A percentile compares a stretch with the other conserved stretches of the same genome.
phyloP scores from a whole-genome alignment of 2,329 filamentous ascomycete species.

The Whalleya microplaca region DNA sequence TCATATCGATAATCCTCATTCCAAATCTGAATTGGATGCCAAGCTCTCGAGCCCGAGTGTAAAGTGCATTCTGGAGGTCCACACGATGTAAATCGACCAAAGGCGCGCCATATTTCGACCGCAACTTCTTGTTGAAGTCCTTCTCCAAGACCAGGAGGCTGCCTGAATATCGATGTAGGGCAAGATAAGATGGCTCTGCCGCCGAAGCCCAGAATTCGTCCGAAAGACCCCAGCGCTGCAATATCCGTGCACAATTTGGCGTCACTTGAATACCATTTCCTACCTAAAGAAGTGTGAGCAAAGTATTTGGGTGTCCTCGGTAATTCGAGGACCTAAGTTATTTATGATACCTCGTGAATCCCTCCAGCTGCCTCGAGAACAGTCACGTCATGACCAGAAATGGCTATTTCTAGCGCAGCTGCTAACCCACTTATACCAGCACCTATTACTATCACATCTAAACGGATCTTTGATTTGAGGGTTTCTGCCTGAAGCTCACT shows the following conservation, averaged over 20 bases:
- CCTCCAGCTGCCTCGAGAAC: slow-evolving; percentile 47
- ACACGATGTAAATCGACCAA: slow-evolving; percentile 65
- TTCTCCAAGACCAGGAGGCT: slow-evolving; percentile 53
- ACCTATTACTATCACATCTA: slow-evolving; percentile 47
- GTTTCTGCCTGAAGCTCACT: slow-evolving; percentile 1
- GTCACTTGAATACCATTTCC: slow-evolving; percentile 59
- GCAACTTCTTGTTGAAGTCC: slow-evolving; percentile 56
- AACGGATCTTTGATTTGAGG: slow-evolving; percentile 2
- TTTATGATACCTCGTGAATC: slow-evolving; percentile 41
- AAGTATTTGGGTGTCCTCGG: not conserved
- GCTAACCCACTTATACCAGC: slow-evolving; percentile 48
- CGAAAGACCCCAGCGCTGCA: slow-evolving; percentile 55
- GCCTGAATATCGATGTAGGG: slow-evolving; percentile 58
- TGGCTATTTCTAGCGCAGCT: slow-evolving; percentile 41
- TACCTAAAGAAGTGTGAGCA: slow-evolving; percentile 39
- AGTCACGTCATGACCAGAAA: slow-evolving; percentile 45
- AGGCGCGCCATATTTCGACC: slow-evolving; percentile 57
- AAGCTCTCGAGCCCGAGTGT: slow-evolving; percentile 53
- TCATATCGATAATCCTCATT: slow-evolving; percentile 49
- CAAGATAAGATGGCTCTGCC: slow-evolving; percentile 50
- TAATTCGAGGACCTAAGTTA: not conserved
- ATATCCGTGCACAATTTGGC: slow-evolving; percentile 52
- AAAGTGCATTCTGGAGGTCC: slow-evolving; percentile 61
- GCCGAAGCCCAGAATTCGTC: slow-evolving; percentile 44
- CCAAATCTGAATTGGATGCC: slow-evolving; percentile 56